These are phyloP conservation scores for Diplodia intermedia DNA, from an alignment of 2,329 filamentous ascomycete species.

Conservation along the genomic window DNA sequence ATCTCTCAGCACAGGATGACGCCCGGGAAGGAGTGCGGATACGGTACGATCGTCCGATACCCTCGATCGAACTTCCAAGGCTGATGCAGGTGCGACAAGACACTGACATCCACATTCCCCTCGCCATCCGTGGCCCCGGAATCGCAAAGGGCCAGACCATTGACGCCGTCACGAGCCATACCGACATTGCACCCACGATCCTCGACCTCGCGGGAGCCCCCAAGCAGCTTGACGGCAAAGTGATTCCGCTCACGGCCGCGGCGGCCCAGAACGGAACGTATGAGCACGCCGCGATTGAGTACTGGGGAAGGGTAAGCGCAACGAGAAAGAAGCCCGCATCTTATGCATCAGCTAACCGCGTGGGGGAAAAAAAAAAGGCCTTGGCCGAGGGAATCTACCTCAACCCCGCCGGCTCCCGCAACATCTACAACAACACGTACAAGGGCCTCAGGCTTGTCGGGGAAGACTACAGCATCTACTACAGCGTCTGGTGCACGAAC, in stretches of 20 bases:
- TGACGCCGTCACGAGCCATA: constrained; percentile 49
- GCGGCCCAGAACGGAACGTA: constrained; percentile 32
- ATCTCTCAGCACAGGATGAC: constrained; percentile 50
- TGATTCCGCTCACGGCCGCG: constrained; percentile 44
- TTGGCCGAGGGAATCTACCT: constrained; percentile 22
- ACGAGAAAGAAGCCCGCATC: too few relatives aligned
- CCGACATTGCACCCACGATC: constrained; percentile 50
- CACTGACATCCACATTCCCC: constrained; percentile 49
- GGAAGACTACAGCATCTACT: constrained; percentile 66
- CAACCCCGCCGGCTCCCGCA: constrained; percentile 9
- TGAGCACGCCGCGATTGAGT: constrained; percentile 52
- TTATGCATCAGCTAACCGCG: background rate
- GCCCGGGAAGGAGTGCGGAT: constrained; percentile 50
- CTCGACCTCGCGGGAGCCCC: constrained; percentile 42
- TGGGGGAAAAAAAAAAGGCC: background rate
- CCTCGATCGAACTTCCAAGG: background rate
- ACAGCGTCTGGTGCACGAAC: constrained; percentile 72
- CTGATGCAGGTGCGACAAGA: background rate
- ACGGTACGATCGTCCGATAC: constrained; percentile 39
- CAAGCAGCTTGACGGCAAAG: constrained; percentile 45
- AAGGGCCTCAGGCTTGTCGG: constrained; percentile 65
- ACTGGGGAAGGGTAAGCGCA: constrained; percentile 44
- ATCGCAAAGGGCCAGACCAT: constrained; percentile 41
- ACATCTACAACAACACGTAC: constrained; percentile 63
- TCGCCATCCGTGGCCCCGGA: constrained; percentile 49